phyloP scores from a whole-genome alignment of 2,329 filamentous ascomycete genomes.

The Aspergillus latus region DNA sequence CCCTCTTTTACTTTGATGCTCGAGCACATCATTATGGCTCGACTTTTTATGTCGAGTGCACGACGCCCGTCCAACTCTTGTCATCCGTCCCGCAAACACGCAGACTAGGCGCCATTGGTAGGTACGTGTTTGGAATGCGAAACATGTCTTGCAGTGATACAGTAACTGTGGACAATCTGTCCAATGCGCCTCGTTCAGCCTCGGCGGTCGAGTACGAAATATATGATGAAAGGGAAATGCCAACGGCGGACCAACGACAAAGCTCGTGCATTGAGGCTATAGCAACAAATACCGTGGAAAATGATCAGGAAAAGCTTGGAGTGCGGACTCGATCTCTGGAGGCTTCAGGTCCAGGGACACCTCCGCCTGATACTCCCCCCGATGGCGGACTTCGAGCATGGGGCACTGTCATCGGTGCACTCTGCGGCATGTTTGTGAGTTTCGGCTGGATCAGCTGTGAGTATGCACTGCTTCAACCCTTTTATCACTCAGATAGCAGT shows the following conservation, averaged over 20 bases:
- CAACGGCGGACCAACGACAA: neutral
- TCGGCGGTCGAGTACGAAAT: neutral
- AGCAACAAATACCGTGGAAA: neutral
- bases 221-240: neutral
- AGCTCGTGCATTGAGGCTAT: neutral
- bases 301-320: constrained; percentile 10
- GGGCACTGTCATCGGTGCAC: constrained; percentile 51
- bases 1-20: neutral
- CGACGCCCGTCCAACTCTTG: neutral
- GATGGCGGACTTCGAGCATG: constrained; percentile 35
- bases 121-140: neutral
- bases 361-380: constrained; percentile 22
- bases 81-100: neutral
- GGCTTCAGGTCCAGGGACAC: constrained; percentile 22
- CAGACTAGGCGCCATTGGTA: neutral
- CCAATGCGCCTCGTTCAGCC: neutral
- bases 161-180: neutral
- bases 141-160: constrained; percentile 8
- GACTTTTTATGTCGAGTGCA: neutral
- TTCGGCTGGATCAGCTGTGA: constrained; percentile 55
- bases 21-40: neutral
- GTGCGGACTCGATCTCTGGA: constrained; percentile 7
- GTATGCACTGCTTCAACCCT: constrained; percentile 4
- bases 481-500: neutral
- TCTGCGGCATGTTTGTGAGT: constrained; percentile 49